Base-by-base conservation (phyloP, 768 basidiomycete species). In the Suillus subluteus region DNA sequence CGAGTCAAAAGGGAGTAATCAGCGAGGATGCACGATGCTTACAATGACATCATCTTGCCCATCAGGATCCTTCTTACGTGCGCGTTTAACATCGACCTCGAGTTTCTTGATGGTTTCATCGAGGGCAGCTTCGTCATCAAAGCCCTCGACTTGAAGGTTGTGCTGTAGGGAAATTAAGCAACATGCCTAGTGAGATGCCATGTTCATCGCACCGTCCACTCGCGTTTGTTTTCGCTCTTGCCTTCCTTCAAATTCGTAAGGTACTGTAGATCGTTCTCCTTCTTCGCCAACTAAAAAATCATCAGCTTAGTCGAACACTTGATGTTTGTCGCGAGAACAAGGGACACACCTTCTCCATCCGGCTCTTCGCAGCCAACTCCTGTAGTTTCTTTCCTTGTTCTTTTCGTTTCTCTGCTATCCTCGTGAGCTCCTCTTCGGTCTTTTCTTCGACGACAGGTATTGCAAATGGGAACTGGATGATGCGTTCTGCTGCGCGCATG, bases 381-480 rank as follows among this genome's bases (percentile, higher is more conserved):
- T 98, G 96, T 62, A 99, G 76, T 73, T 94, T 89, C 64, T 87
- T 84, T 0, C 95, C 96, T 72, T 95, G 92, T 77, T 98, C 96
- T 73, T 86, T 89, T 64, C 91, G 80, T 76, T 87, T 90, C 77
- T 98, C 96, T 1, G 90, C 82, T 44, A 89, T 85, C 43, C 88
- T 84, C 5, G 88, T 86, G 0, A 98, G 76, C 73, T 98, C 96
- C 71, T 98, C 97, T 69, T 96, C 94, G 0, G 93, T 91, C 79
- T 96, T 98, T 76, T 95, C 94, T 48, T 94, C 91, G 1, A 83
- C 77, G 1, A 85, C 83, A 4, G 86, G 79, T 16, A 80, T 70
- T 0, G 86, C 79, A 73, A 88, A 98, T 0, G 97, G 96, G 74
- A 98, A 98, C 74, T 98, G 96, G 40, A 98, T 79, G 65, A 96